Percentiles rank a stretch among this genome's conserved stretches.
These are phyloP conservation scores for Bruguiera parviflora DNA, from an alignment of 345 rosid genomes.

Conservation along the genomic window DNA sequence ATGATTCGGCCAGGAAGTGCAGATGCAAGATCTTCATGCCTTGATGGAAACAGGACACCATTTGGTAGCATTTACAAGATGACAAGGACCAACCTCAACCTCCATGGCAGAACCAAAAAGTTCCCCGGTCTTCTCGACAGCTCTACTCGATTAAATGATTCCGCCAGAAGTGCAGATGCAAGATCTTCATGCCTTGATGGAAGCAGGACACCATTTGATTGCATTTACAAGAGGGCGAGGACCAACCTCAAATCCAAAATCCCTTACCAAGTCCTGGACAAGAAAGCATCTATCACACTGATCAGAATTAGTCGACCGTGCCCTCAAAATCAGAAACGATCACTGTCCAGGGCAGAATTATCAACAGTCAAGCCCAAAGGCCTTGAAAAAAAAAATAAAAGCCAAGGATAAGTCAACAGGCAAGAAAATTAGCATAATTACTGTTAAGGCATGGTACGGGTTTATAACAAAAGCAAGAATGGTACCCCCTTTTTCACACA, in stretches of 20 bases:
- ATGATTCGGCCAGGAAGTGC: constrained; percentile 97
- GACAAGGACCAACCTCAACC: constrained; percentile 55
- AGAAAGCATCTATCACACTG: background rate
- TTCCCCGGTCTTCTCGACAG: constrained; percentile 77
- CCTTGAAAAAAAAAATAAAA: no score
- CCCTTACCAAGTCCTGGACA: constrained; percentile 75
- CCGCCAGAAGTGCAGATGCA: constrained; percentile 87
- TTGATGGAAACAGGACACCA: constrained; percentile 88
- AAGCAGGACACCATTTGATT: constrained; percentile 70
- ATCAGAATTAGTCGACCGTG: no score
- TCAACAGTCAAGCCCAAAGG: no score
- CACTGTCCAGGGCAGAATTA: no score
- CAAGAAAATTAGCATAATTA: no score
- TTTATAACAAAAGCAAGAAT: no score
- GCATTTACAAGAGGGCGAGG: constrained; percentile 72
- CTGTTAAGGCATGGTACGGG: no score
- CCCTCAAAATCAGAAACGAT: no score
- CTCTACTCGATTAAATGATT: constrained; percentile 90
- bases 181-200: constrained; percentile 82
- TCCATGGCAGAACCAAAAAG: constrained; percentile 81
- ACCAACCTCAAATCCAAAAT: constrained; percentile 84
- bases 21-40: constrained; percentile 70
- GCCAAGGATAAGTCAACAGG: no score
- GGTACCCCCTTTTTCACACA: no score
- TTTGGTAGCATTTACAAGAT: constrained; percentile 55